Base-by-base conservation (phyloP, 2,329 filamentous ascomycete species). In the Colletotrichum liriopes region DNA sequence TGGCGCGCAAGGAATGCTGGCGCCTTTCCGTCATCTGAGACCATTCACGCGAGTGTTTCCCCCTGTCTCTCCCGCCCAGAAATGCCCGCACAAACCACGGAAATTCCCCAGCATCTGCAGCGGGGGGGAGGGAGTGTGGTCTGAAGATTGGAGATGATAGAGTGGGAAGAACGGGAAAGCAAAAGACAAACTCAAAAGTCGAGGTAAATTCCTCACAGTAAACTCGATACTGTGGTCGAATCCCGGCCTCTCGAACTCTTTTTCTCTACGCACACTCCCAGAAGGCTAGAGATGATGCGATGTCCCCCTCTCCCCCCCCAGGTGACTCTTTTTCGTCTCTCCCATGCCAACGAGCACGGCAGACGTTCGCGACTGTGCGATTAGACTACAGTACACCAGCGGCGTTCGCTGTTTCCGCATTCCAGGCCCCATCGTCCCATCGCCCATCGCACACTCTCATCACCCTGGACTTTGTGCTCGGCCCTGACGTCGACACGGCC, bases 11-110 rank as follows among this genome's bases (percentile, higher is more conserved):
- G 35, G 37, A 54, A 54, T 32, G 43, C 32, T n/a, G 32, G 43
- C 29, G 55, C 23, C 59, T 45, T 45, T 71, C 67, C 65, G 69
- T 72, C 65, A 72, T 72, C 59, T 60, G 45, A 69, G 69, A 72
- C 69, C 51, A 16, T 9, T 35, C 43, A 11, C 18, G 29, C 5
- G 29, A 37, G 29, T 20, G 51, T 54, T 37, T 39, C 47, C 18
- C 18, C 65, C 29, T 20, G 54, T 49, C 56, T 56, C 39, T 56
- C 29, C 56, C 20, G n/a, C 58, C 37, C 41, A 23, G 29, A 32
- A 39, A 39, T 63, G 51, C 43, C 65, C 43, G 43, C 69, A 67
- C 64, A 67, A 55, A 18, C 26, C 43, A 47, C 43, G 43, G 43
- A 47, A 26, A 47, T 23, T 37, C 41, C n/a, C 29, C 39, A 29